A percentile compares a stretch with the other conserved stretches of the same genome.
phyloP scores from a whole-genome alignment of 129 eudicot genomes.

The Flaveria linearis region DNA sequence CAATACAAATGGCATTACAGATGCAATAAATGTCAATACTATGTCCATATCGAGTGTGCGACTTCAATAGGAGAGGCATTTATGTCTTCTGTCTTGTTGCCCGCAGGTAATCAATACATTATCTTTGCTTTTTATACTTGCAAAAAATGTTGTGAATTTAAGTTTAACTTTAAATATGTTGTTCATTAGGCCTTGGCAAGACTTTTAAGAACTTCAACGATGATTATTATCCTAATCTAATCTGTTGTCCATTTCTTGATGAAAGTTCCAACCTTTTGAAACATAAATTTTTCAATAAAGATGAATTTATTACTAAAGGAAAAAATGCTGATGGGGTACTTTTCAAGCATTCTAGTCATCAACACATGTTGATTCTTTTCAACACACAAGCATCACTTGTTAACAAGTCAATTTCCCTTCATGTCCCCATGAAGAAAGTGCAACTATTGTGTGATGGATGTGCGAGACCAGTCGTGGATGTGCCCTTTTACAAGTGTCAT shows the following conservation, averaged over 20 bases:
- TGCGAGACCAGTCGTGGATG: neutral
- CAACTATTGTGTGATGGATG: slow-evolving; percentile 25
- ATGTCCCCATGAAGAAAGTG: slow-evolving; percentile 5
- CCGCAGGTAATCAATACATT: neutral
- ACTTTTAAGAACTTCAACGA: neutral
- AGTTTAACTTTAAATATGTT: neutral
- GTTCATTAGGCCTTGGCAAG: neutral
- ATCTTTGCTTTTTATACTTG: neutral
- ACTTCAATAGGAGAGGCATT: neutral
- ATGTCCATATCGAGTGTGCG: slow-evolving; percentile 18
- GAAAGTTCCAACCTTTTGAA: slow-evolving; percentile 4
- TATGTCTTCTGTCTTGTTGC: slow-evolving; percentile 5
- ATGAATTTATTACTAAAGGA: neutral
- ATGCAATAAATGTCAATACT: slow-evolving; percentile 23
- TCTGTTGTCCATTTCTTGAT: neutral
- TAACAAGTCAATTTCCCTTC: neutral
- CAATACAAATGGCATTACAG: neutral
- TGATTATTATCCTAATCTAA: neutral
- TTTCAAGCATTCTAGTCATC: neutral
- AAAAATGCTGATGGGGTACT: neutral
- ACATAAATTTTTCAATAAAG: neutral
- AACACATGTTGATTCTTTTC: neutral
- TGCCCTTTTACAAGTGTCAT: slow-evolving; percentile 21
- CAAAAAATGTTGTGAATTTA: neutral
- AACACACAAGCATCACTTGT: neutral